A percentile compares a stretch with the other conserved stretches of the same genome.
Evolutionary conservation across 1,284 basidiomycete genomes (phyloP).

Genomic region (Inonotus hispidus): DNA sequence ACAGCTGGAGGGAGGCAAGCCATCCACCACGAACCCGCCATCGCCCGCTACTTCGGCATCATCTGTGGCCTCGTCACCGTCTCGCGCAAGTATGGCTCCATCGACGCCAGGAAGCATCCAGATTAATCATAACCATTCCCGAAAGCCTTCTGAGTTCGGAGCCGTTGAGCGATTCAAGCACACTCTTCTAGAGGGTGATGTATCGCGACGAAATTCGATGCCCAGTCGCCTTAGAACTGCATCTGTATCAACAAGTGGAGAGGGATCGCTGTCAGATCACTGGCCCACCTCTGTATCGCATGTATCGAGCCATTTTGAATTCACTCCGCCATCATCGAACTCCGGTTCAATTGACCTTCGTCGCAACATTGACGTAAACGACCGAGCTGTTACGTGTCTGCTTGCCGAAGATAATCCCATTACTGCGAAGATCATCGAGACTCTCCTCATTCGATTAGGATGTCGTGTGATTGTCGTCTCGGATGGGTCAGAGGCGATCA

Average conservation of each 20-base stretch:
- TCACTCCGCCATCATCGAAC: slow-evolving; percentile 65
- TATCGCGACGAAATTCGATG: slow-evolving; percentile 76
- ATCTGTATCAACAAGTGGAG: slow-evolving; percentile 74
- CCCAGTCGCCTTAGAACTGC: slow-evolving; percentile 84
- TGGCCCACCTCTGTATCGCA: slow-evolving; percentile 60
- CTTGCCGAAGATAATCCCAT: slow-evolving; percentile 98
- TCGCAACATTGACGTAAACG: slow-evolving; percentile 63
- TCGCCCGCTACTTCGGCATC: slow-evolving; percentile 92
- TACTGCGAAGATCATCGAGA: slow-evolving; percentile 94
- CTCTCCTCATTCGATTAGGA: slow-evolving; percentile 84
- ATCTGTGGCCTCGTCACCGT: slow-evolving; percentile 88
- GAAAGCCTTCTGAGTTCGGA: slow-evolving; percentile 82
- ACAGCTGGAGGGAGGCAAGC: slow-evolving; percentile 49
- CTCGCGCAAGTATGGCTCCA: slow-evolving; percentile 64
- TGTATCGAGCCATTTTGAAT: slow-evolving; percentile 45
- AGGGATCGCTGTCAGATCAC: slow-evolving; percentile 69
- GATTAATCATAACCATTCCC: slow-evolving; percentile 49
- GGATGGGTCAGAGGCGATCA: slow-evolving; percentile 95
- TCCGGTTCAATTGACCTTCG: slow-evolving; percentile 72
- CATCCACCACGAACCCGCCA: slow-evolving; percentile 62
- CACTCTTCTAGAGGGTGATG: slow-evolving; percentile 66
- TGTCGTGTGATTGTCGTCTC: slow-evolving; percentile 92
- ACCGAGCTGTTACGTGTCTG: slow-evolving; percentile 83
- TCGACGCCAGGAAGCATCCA: slow-evolving; percentile 57
- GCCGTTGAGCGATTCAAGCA: slow-evolving; percentile 83